phyloP scores from a whole-genome alignment of 306 rosid genomes.

The Benincasa hispida region DNA sequence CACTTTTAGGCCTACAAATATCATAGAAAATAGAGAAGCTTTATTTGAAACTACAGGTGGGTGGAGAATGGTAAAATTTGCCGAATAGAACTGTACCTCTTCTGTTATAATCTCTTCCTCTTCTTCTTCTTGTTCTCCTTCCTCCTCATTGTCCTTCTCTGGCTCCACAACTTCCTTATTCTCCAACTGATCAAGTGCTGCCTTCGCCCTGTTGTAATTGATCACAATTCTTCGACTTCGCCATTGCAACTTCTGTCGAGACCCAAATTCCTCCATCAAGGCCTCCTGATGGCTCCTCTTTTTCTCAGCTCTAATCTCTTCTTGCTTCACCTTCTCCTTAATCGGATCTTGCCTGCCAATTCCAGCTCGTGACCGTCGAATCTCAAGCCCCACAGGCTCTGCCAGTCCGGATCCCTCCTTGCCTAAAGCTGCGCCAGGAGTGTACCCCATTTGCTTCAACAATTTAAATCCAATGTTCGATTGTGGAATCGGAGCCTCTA shows the following conservation, averaged over 20 bases:
- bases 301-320: constrained; percentile 19
- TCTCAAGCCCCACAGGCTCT: constrained; percentile 67
- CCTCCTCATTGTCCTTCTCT: constrained; percentile 53
- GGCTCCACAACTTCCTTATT: constrained; percentile 56
- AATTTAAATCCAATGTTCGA: constrained; percentile 83
- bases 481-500: constrained; percentile 79
- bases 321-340: constrained; percentile 66
- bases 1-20: background rate
- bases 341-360: constrained; percentile 54
- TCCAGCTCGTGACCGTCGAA: constrained; percentile 88
- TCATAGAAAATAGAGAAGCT: background rate
- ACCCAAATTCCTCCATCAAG: constrained; percentile 68
- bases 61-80: background rate
- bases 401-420: constrained; percentile 65
- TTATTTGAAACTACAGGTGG: background rate
- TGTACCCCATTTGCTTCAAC: constrained; percentile 84
- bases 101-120: constrained; percentile 67
- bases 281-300: constrained; percentile 47
- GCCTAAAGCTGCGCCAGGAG: constrained; percentile 72
- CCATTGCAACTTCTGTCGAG: constrained; percentile 79
- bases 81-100: constrained; percentile 33
- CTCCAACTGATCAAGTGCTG: constrained; percentile 78
- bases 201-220: constrained; percentile 67
- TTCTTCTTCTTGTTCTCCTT: constrained; percentile 29
- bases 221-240: constrained; percentile 38